Evolutionary conservation across 78 protist genomes (phyloP).

Genomic region (Dictyostelium discoideum): DNA sequence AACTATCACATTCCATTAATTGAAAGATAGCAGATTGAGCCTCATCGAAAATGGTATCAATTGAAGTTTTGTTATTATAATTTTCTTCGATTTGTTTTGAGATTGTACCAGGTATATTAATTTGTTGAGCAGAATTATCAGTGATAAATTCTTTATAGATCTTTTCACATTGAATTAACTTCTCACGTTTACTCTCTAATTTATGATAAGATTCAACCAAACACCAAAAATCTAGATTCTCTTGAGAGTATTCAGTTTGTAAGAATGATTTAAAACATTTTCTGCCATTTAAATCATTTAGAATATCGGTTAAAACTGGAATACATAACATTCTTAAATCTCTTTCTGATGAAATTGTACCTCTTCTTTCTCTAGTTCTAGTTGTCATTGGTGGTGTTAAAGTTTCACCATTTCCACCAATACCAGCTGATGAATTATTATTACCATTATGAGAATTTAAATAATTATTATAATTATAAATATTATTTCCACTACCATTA

Average conservation of each 20-base stretch:
- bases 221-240: slow-evolving; percentile 56
- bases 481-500: too few species aligned
- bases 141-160: slow-evolving; percentile 26
- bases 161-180: neutral
- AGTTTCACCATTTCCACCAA: neutral
- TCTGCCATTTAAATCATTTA: neutral
- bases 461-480: too few species aligned
- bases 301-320: slow-evolving; percentile 15
- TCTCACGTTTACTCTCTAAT: neutral
- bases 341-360: slow-evolving; percentile 53
- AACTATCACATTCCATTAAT: slow-evolving; percentile 71
- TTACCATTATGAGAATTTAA: neutral
- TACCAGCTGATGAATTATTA: neutral
- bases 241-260: slow-evolving; percentile 50
- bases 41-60: slow-evolving; percentile 37
- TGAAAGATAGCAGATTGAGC: slow-evolving; percentile 39
- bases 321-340: slow-evolving; percentile 19
- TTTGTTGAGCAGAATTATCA: slow-evolving; percentile 24
- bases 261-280: slow-evolving; percentile 43
- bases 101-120: slow-evolving; percentile 34
- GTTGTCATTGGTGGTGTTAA: neutral
- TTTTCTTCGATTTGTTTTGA: slow-evolving; percentile 33
- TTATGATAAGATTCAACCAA: slow-evolving; percentile 13
- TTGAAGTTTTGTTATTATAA: neutral
- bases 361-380: slow-evolving; percentile 21